Conservation (phyloP, 352 stramenopile genomes). For the Sclerospora graminicola region DNA sequence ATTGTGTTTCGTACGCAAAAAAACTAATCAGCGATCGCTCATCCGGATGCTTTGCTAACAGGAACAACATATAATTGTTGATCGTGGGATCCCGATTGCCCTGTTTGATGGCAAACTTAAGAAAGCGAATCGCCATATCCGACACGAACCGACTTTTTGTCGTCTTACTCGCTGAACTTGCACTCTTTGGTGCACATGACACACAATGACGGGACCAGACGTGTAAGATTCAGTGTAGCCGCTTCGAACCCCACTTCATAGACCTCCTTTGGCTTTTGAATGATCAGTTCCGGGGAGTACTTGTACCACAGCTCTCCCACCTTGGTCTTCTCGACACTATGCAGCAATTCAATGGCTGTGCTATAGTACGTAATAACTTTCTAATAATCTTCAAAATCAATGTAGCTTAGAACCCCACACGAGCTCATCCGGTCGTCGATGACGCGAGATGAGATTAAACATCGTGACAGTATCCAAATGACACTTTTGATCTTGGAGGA, state of each 20-base stretch:
- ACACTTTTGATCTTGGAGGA: slow-evolving; percentile 83
- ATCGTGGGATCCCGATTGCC: too few relatives aligned
- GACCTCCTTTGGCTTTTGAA: slow-evolving; percentile 86
- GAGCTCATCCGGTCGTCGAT: slow-evolving; percentile 86
- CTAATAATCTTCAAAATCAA: slow-evolving; percentile 91
- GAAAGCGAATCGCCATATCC: too few relatives aligned
- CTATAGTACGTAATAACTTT: slow-evolving; percentile 89
- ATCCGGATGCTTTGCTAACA: too few relatives aligned
- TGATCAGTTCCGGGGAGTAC: too few relatives aligned
- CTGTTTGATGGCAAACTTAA: too few relatives aligned
- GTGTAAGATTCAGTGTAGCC: slow-evolving; percentile 74
- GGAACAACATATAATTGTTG: slow-evolving; percentile 88
- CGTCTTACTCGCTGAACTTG: slow-evolving; percentile 13
- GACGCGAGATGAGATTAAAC: slow-evolving; percentile 86
- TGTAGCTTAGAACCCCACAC: slow-evolving; percentile 89
- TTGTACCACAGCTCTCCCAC: slow-evolving; percentile 86
- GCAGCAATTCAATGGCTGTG: too few relatives aligned
- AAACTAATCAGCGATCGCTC: too few relatives aligned
- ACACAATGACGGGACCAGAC: slow-evolving; percentile 87
- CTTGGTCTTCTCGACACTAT: slow-evolving; percentile 82
- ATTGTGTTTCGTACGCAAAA: too few relatives aligned
- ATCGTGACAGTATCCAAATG: slow-evolving; percentile 85
- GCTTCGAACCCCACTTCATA: slow-evolving; percentile 88
- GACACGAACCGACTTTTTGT: slow-evolving; percentile 52
- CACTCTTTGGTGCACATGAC: slow-evolving; percentile 70